Evolutionary conservation across 768 basidiomycete species (phyloP).

Genomic region (Rhizopogon vesiculosus): DNA sequence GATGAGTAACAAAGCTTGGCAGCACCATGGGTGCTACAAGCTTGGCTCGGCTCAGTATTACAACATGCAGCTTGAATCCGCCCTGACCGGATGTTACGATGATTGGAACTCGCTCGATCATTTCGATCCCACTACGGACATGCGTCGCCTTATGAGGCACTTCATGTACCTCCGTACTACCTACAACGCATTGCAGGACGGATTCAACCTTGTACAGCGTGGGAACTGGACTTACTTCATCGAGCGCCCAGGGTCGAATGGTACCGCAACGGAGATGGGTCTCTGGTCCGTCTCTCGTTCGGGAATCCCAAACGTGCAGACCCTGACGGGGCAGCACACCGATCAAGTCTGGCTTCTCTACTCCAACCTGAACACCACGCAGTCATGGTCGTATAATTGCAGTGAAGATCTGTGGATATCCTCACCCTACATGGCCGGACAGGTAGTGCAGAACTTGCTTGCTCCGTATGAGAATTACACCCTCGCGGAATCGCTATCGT

Average conservation of each 20-base stretch:
- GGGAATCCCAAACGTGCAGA: slow-evolving; percentile 55
- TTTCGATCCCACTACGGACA: slow-evolving; percentile 85
- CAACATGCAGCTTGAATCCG: slow-evolving; percentile 82
- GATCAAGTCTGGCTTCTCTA: slow-evolving; percentile 82
- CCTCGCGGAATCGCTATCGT: slow-evolving; percentile 59
- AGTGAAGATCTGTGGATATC: slow-evolving; percentile 62
- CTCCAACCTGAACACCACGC: slow-evolving; percentile 78
- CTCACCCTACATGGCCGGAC: slow-evolving; percentile 65
- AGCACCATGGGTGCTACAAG: slow-evolving; percentile 87
- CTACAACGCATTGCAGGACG: slow-evolving; percentile 80
- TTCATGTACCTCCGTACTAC: slow-evolving; percentile 64
- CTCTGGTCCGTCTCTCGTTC: slow-evolving; percentile 78
- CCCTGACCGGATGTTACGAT: slow-evolving; percentile 79
- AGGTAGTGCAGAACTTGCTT: slow-evolving; percentile 66
- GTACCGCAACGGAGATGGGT: slow-evolving; percentile 79
- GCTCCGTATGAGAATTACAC: slow-evolving; percentile 79
- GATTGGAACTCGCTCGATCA: slow-evolving; percentile 93
- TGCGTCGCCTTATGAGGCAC: slow-evolving; percentile 68
- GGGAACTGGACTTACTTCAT: slow-evolving; percentile 84
- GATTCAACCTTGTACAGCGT: slow-evolving; percentile 75
- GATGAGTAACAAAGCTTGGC: slow-evolving; percentile 82
- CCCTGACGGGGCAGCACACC: slow-evolving; percentile 50
- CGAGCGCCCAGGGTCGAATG: slow-evolving; percentile 80
- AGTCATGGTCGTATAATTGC: slow-evolving; percentile 63
- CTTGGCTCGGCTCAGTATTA: slow-evolving; percentile 91